phyloP scores from a whole-genome alignment of 2,329 filamentous ascomycete genomes.

The Epicoccum sorghinum region DNA sequence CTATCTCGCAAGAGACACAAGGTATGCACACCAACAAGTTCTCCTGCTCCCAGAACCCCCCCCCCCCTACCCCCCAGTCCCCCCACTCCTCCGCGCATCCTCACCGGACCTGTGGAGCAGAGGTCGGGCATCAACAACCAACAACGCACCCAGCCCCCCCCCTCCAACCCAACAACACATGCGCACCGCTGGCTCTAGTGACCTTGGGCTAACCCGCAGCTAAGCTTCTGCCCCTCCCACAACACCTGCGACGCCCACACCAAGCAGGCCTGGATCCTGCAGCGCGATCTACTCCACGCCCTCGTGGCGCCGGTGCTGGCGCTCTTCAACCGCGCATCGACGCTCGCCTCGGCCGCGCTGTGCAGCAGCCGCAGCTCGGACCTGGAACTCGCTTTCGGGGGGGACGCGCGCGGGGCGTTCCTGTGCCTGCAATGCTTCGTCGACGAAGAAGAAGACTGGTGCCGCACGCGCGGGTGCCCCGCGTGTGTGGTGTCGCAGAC shows the following conservation, averaged over 20 bases:
- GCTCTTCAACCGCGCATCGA: constrained; percentile 61
- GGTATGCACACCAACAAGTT: constrained; percentile 38
- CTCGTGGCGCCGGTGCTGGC: constrained; percentile 64
- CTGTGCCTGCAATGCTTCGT: constrained; percentile 66
- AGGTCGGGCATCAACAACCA: constrained; percentile 1
- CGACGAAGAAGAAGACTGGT: constrained; percentile 64
- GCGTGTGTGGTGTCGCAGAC: constrained; percentile 54
- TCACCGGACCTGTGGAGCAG: too few relatives aligned
- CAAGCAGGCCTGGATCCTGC: constrained; percentile 55
- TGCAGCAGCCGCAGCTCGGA: constrained; percentile 57
- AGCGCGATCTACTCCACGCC: constrained; percentile 65
- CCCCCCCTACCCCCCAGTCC: too few relatives aligned
- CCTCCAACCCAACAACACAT: constrained; percentile 5
- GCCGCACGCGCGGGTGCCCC: constrained; percentile 59
- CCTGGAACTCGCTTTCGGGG: constrained; percentile 63
- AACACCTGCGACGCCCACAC: constrained; percentile 38
- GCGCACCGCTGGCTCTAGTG: too few relatives aligned
- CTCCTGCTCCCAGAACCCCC: too few relatives aligned
- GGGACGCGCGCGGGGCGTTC: constrained; percentile 63
- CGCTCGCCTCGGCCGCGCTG: constrained; percentile 57
- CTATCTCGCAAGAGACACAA: constrained; percentile 49
- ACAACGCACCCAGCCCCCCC: too few relatives aligned
- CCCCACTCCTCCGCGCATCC: too few relatives aligned
- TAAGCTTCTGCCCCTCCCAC: constrained; percentile 54
- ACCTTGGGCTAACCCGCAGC: too few relatives aligned